phyloP scores from a whole-genome alignment of 345 rosid genomes.

The Lepidium sativum region DNA sequence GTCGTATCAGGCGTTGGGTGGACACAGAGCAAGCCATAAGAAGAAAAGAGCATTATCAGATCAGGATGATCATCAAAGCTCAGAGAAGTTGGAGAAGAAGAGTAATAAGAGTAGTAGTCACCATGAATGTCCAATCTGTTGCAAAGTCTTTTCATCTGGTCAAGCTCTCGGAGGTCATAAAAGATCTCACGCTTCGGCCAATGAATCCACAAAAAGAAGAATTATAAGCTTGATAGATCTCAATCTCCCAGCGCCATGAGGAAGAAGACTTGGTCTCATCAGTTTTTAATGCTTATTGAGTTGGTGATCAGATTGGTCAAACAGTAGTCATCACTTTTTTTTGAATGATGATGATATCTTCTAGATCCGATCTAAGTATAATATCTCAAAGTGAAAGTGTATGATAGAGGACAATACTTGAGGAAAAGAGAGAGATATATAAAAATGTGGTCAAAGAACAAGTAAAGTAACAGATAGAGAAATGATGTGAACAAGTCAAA shows the following conservation, averaged over 20 bases:
- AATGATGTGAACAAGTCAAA: not conserved
- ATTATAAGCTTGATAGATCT: conserved; percentile 47
- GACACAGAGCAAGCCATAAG: conserved; percentile 85
- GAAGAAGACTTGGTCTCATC: conserved; percentile 35
- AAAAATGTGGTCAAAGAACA: not conserved
- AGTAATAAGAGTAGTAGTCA: conserved; percentile 29
- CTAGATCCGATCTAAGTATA: not conserved
- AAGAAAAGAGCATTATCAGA: conserved; percentile 29
- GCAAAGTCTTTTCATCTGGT: conserved; percentile 68
- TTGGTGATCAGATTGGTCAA: not conserved
- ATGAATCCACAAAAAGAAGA: not conserved
- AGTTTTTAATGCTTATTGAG: conserved; percentile 9
- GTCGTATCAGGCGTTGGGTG: conserved; percentile 84
- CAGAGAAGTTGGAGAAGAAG: conserved; percentile 3
- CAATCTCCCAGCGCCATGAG: conserved; percentile 74
- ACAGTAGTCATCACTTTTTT: not conserved
- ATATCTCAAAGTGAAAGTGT: not conserved
- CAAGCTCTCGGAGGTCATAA: conserved; percentile 95
- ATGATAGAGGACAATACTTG: not conserved
- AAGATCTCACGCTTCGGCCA: conserved; percentile 47
- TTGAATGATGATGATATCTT: not conserved
- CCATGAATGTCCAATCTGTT: conserved; percentile 65
- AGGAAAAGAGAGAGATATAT: too few species aligned
- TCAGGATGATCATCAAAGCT: not conserved
- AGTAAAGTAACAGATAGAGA: not conserved